Percentiles rank a stretch among this genome's conserved stretches.
Evolutionary conservation across 2,329 filamentous ascomycete species (phyloP).

Genomic region (Chalaropsis thielavioides): DNA sequence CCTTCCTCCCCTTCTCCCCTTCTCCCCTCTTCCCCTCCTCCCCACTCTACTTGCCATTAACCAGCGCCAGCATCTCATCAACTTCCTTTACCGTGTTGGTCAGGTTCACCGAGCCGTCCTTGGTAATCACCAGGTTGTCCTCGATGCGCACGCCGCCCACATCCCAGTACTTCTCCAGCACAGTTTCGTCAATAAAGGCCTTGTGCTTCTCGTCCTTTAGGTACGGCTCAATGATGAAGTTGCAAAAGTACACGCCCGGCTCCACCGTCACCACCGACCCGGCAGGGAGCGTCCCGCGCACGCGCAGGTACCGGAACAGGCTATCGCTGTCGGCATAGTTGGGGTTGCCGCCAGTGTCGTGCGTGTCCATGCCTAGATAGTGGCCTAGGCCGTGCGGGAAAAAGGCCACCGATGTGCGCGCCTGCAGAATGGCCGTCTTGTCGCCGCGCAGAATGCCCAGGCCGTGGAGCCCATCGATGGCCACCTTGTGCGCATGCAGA

Average conservation of each 20-base stretch:
- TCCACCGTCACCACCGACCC: slow-evolving; percentile 87
- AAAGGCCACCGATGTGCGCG: slow-evolving; percentile 74
- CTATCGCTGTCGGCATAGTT: slow-evolving; percentile 66
- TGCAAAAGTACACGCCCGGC: slow-evolving; percentile 85
- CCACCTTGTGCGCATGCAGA: slow-evolving; percentile 61
- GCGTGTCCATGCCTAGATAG: slow-evolving; percentile 84
- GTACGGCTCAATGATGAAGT: slow-evolving; percentile 73
- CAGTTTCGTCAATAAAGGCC: slow-evolving; percentile 59
- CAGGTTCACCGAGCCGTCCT: slow-evolving; percentile 54
- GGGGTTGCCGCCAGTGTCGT: slow-evolving; percentile 68
- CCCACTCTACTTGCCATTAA: slow-evolving; percentile 12
- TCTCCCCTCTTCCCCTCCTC: not conserved
- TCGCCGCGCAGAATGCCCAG: slow-evolving; percentile 60
- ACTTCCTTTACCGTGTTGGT: slow-evolving; percentile 58
- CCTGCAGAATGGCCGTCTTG: slow-evolving; percentile 57
- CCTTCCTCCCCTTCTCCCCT: not conserved
- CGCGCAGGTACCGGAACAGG: slow-evolving; percentile 76
- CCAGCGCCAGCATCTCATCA: slow-evolving; percentile 37
- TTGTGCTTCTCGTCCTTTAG: slow-evolving; percentile 56
- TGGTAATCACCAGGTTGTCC: slow-evolving; percentile 60
- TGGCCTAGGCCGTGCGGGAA: slow-evolving; percentile 86
- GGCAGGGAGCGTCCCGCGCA: slow-evolving; percentile 59
- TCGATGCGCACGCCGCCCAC: slow-evolving; percentile 61
- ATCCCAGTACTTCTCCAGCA: slow-evolving; percentile 67
- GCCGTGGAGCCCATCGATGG: slow-evolving; percentile 61